Conservation (phyloP, 2,329 filamentous ascomycete species). For the Neopestalotiopsis sp. region DNA sequence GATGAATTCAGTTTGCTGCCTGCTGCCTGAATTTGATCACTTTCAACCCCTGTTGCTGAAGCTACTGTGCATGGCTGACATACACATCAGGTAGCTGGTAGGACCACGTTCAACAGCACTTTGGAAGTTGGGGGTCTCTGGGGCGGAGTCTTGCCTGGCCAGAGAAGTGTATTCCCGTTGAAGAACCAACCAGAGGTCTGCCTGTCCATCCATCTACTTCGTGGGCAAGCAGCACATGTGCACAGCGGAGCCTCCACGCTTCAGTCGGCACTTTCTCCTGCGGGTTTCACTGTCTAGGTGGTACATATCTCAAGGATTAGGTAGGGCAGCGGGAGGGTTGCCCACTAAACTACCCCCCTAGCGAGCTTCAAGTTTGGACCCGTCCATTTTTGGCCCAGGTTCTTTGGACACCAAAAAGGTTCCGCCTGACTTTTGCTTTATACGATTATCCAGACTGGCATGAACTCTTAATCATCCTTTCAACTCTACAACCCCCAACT, state of each 20-base stretch:
- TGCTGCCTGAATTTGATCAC: background rate
- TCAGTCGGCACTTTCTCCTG: background rate
- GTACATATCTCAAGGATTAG: background rate
- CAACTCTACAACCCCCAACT: conserved; percentile 1
- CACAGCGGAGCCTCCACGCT: conserved; percentile 1
- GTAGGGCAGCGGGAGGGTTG: conserved; percentile 1
- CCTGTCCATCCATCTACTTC: background rate
- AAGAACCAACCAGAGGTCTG: background rate
- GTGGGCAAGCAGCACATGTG: background rate
- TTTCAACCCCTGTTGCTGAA: background rate
- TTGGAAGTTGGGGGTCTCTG: no score
- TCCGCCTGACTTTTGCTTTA: conserved; percentile 9
- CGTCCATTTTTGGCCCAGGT: conserved; percentile 7
- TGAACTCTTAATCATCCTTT: background rate
- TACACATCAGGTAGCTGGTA: background rate
- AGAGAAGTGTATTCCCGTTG: background rate
- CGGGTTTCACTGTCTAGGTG: background rate
- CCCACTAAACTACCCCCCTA: background rate
- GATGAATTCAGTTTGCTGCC: background rate
- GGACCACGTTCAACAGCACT: no score
- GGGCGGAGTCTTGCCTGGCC: no score
- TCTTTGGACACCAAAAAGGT: background rate
- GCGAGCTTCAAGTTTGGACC: background rate
- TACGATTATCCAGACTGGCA: background rate
- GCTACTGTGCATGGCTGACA: background rate